Base-by-base conservation (phyloP, 352 stramenopile genomes). In the Globisporangium iwayamae region DNA sequence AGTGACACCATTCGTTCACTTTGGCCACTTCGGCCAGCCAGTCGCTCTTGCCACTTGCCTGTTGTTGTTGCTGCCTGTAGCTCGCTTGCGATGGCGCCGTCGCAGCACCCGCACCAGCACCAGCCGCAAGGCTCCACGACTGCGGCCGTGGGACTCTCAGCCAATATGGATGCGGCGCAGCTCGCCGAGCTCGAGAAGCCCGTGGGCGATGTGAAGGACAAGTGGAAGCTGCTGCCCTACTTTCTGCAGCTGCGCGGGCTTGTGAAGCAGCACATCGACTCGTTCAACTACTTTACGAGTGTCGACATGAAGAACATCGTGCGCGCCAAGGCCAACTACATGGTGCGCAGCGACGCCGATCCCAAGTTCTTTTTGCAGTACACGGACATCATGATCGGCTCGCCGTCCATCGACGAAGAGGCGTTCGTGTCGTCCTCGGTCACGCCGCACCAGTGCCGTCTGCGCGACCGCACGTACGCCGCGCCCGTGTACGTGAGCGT, bases 241-340 rank as follows among this genome's bases (percentile, higher is more conserved):
- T 99, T 99, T 68, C 80, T 99, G 56, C 87, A 96, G 66, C 75
- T 95, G 39, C 90, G 90, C 38, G 91, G 91, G 0, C 80, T 98
- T 57, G 90, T 98, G 34, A 97, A 97, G 75, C 98, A 99, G 75
- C 98, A 99, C 78, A 99, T 99, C 75, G 96, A 99, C 83, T 99
- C 96, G 58, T 99, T 98, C 80, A 87, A 99, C 89, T 98, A 99
- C 85, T 99, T 99, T 70, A 97, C 99, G 20, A 94, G 94, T 67
- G 90, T 98, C 0, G 97, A 99, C 75, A 98, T 99, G 74, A 97
- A 98, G 67, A 98, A 99, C 78, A 99, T 99, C 64, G 96, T 99
- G 68, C 88, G 89, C 66, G 93, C 95, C 45, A 92, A 97, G 76
- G 85, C 84, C 52, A 98, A 98, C 71, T 86, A 91, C 68, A 89